phyloP scores from a whole-genome alignment of 305 asterid species.

The Solanum chacoense region DNA sequence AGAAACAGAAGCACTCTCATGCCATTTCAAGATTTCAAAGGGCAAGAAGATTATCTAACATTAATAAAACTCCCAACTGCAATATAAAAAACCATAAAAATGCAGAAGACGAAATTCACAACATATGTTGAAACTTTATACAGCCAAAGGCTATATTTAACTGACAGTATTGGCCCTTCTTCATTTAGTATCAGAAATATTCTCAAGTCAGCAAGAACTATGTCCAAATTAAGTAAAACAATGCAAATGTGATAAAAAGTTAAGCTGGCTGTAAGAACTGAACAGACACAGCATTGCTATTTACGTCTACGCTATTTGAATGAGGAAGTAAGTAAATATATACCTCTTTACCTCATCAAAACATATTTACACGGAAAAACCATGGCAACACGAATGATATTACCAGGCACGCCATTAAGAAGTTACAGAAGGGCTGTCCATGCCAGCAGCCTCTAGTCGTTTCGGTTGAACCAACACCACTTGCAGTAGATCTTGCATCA shows the following conservation, averaged over 20 bases:
- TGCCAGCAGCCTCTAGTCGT: conserved; percentile 35
- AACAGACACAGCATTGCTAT: neutral
- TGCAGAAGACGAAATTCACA: neutral
- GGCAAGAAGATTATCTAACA: neutral
- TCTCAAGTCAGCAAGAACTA: neutral
- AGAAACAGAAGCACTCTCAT: neutral
- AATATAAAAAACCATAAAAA: neutral
- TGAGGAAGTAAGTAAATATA: neutral
- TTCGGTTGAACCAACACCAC: conserved; percentile 1
- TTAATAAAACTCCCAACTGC: neutral
- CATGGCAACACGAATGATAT: conserved; percentile 68
- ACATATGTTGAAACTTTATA: neutral
- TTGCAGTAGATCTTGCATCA: conserved; percentile 20
- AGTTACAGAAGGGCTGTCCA: conserved; percentile 56
- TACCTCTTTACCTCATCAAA: neutral
- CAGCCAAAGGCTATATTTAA: neutral
- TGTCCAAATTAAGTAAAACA: neutral
- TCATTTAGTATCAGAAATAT: neutral
- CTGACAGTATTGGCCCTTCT: neutral
- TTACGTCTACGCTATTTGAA: neutral
- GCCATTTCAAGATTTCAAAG: neutral
- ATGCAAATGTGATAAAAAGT: neutral
- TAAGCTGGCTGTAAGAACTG: neutral
- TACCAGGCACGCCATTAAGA: conserved; percentile 65
- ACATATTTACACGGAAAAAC: conserved; percentile 54